Base-by-base conservation (phyloP, 805 yeast genomes). In the Candida peoriensis region DNA sequence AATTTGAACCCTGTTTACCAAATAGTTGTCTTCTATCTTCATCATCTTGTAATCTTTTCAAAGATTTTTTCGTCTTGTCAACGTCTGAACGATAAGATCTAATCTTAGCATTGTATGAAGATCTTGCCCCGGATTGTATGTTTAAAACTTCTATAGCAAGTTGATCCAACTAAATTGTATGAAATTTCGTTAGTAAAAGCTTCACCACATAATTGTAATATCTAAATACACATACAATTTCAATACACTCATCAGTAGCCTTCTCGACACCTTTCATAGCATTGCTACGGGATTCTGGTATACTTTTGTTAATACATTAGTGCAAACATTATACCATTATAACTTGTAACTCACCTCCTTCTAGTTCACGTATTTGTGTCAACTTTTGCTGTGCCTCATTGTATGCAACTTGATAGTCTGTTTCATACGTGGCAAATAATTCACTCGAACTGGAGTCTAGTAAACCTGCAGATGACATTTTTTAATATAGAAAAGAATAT, bases 101-200 rank as follows among this genome's bases (percentile, higher is more conserved):
- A 24, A 88, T 63, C 48, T 81, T 81, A 20, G 89, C 66, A 55
- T 89, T 88, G 53, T 72, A 81, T 6, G 74, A 59, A 0, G 93
- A 75, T 43, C 96, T 66, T 42, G 74, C 42, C 61, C 74, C 41
- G 7, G 90, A 79, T n/a, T 96, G 86, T 22, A 87, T 70, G 50
- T 80, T 81, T 54, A 81, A 88, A 2, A 89, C 81, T 55, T 90
- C 97, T 27, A 90, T 68, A 19, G 78, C 78, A 80, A 93, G 80
- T 47, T 90, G 95, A 46, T 89, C 96, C 28, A 87, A 59, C 66
- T 61, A 24, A 15, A 13, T 23, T n/a, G 38, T 41, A 34, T 34
- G 43, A 33, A 33, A n/a, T 9, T 4, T 12, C 3, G 5, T 16
- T 20, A 13, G 12, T 20, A 19, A 19, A 20, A 8, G 22, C 22